A percentile compares a stretch with the other conserved stretches of the same genome.
Conservation (phyloP, 306 rosid species). For the Cicer judaicum region DNA sequence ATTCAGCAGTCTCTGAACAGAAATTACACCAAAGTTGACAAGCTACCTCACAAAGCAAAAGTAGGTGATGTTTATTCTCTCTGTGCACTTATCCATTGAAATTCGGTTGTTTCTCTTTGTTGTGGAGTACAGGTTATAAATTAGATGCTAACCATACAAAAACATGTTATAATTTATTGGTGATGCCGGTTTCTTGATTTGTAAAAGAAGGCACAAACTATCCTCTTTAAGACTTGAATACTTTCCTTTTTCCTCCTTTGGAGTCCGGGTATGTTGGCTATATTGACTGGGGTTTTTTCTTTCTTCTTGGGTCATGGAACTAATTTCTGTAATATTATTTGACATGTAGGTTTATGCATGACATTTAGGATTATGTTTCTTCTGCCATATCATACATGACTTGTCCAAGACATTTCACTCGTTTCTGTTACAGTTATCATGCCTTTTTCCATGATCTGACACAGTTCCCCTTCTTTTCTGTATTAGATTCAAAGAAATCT, state of each 20-base stretch:
- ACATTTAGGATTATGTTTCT: constrained; percentile 8
- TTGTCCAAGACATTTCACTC: background rate
- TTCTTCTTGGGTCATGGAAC: constrained; percentile 25
- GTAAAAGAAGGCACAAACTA: background rate
- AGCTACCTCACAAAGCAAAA: constrained; percentile 18
- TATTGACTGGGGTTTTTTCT: background rate
- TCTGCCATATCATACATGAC: constrained; percentile 23
- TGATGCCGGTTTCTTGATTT: constrained; percentile 13
- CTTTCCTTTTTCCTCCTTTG: background rate
- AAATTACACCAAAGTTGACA: constrained; percentile 14
- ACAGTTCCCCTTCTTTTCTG: constrained; percentile 9
- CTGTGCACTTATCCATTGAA: constrained; percentile 3
- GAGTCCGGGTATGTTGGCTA: constrained; percentile 3
- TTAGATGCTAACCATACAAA: constrained; percentile 19
- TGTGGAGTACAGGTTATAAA: constrained; percentile 22
- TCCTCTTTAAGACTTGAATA: background rate
- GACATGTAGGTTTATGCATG: constrained; percentile 22
- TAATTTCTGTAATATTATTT: constrained; percentile 35
- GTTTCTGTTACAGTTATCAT: constrained; percentile 26
- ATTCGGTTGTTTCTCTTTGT: constrained; percentile 33
- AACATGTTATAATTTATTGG: constrained; percentile 31
- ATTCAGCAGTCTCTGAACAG: constrained; percentile 24
- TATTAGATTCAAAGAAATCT: constrained; percentile 80
- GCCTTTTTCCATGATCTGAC: constrained; percentile 29
- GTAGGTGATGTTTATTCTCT: constrained; percentile 10